Evolutionary conservation across 805 yeast genomes (phyloP).

Genomic region (Candida succiphila): DNA sequence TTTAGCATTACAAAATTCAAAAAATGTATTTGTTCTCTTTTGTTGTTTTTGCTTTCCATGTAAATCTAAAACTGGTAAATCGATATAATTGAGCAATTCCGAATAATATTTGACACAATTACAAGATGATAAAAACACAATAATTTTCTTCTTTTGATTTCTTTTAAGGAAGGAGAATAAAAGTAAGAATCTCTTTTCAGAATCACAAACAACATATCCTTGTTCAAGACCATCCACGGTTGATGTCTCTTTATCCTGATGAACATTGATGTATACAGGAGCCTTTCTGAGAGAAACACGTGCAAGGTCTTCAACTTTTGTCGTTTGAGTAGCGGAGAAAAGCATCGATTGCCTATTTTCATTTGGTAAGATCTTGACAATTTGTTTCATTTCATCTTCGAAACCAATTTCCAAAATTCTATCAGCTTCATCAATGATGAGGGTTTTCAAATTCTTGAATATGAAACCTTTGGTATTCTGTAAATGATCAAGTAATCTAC

Average conservation of each 20-base stretch:
- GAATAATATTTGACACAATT: slow-evolving; percentile 95
- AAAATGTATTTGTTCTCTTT: slow-evolving; percentile 95
- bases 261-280: slow-evolving; percentile 90
- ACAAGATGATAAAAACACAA: slow-evolving; percentile 93
- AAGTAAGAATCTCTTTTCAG: slow-evolving; percentile 85
- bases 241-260: slow-evolving; percentile 68
- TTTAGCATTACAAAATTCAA: slow-evolving; percentile 95
- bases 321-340: slow-evolving; percentile 98
- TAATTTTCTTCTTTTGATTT: slow-evolving; percentile 81
- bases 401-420: slow-evolving; percentile 95
- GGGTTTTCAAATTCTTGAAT: slow-evolving; percentile 87
- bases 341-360: slow-evolving; percentile 94
- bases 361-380: slow-evolving; percentile 84
- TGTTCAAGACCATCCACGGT: slow-evolving; percentile 97
- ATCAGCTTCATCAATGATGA: slow-evolving; percentile 96
- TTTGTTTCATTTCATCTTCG: slow-evolving; percentile 98
- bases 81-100: slow-evolving; percentile 90
- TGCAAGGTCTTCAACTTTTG: slow-evolving; percentile 97
- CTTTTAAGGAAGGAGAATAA: slow-evolving; percentile 90
- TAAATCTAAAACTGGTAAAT: slow-evolving; percentile 89
- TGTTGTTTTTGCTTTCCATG: slow-evolving; percentile 99
- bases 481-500: slow-evolving; percentile 90
- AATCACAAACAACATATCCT: slow-evolving; percentile 96
- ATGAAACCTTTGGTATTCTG: slow-evolving; percentile 93
- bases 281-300: slow-evolving; percentile 92